These are phyloP conservation scores for Prunella vulgaris DNA, from an alignment of 257 asterid species.

Conservation along the genomic window DNA sequence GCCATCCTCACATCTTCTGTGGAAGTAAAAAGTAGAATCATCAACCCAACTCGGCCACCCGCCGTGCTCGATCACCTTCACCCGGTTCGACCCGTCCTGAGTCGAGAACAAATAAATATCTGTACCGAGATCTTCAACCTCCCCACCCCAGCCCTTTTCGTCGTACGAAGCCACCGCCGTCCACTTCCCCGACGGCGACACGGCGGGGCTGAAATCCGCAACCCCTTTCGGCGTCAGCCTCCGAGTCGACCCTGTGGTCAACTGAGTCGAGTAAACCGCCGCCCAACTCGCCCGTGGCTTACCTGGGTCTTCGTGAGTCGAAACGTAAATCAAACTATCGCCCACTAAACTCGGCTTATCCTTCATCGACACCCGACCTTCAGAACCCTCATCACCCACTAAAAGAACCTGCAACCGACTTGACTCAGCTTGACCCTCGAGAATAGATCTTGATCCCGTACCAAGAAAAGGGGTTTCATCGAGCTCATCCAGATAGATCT, in stretches of 20 bases:
- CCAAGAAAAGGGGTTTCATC: background rate
- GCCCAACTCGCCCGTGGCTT: conserved; percentile 80
- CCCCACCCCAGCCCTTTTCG: conserved; percentile 71
- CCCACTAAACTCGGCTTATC: conserved; percentile 73
- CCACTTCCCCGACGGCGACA: conserved; percentile 82
- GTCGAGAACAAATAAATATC: conserved; percentile 65
- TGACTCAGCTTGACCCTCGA: conserved; percentile 23
- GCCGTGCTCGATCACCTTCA: conserved; percentile 70
- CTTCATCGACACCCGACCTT: conserved; percentile 59
- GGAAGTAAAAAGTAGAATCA: conserved; percentile 74
- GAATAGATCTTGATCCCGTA: conserved; percentile 33
- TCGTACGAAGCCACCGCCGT: conserved; percentile 89
- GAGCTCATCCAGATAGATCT: conserved; percentile 51
- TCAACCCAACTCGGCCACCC: conserved; percentile 96
- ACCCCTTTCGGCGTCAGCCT: conserved; percentile 64
- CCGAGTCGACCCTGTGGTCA: conserved; percentile 49
- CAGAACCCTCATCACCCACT: conserved; percentile 43
- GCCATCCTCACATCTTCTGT: conserved; percentile 65
- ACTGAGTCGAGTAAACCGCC: conserved; percentile 76
- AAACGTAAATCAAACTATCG: conserved; percentile 55
- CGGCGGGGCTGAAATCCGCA: conserved; percentile 91
- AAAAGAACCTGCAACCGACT: conserved; percentile 50
- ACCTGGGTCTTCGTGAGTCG: conserved; percentile 77
- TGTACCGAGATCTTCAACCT: conserved; percentile 63
- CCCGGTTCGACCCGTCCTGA: conserved; percentile 70